phyloP scores from a whole-genome alignment of 2,329 filamentous ascomycete genomes.

The Aureobasidium namibiae region DNA sequence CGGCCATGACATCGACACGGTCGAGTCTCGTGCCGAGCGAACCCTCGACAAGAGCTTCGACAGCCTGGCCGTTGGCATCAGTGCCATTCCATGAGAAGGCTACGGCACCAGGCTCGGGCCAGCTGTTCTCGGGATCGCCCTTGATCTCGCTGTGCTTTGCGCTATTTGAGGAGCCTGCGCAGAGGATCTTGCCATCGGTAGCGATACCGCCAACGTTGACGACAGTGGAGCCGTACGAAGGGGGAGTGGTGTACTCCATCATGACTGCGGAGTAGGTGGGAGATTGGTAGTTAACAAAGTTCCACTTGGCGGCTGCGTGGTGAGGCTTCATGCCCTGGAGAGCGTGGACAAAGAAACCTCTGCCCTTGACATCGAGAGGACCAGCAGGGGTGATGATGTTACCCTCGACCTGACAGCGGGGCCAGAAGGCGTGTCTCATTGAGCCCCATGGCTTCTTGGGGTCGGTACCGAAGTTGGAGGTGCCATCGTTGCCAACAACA shows the following conservation, averaged over 20 bases:
- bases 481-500: conserved; percentile 75
- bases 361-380: conserved; percentile 72
- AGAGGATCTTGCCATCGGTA: conserved; percentile 72
- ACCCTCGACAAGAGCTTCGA: conserved; percentile 63
- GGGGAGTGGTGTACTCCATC: conserved; percentile 94
- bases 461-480: conserved; percentile 78
- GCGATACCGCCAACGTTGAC: conserved; percentile 78
- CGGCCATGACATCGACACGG: conserved; percentile 89
- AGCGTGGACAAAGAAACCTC: conserved; percentile 71
- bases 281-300: conserved; percentile 86
- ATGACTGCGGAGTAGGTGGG: conserved; percentile 78
- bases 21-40: conserved; percentile 63
- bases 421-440: conserved; percentile 94
- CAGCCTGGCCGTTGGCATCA: conserved; percentile 64
- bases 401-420: conserved; percentile 72
- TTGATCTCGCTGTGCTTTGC: conserved; percentile 62
- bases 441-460: conserved; percentile 77
- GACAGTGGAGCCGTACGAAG: conserved; percentile 78
- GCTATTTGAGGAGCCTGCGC: conserved; percentile 56
- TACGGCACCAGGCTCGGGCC: conserved; percentile 74
- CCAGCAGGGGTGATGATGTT: conserved; percentile 76
- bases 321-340: conserved; percentile 99
- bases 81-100: conserved; percentile 73
- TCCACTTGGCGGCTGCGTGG: conserved; percentile 83
- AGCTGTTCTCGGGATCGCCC: conserved; percentile 69